Evolutionary conservation across 2,329 filamentous ascomycete species (phyloP), one percentile per base, ranked within the genome.

Genomic region (Talaromyces rugulosus): DNA sequence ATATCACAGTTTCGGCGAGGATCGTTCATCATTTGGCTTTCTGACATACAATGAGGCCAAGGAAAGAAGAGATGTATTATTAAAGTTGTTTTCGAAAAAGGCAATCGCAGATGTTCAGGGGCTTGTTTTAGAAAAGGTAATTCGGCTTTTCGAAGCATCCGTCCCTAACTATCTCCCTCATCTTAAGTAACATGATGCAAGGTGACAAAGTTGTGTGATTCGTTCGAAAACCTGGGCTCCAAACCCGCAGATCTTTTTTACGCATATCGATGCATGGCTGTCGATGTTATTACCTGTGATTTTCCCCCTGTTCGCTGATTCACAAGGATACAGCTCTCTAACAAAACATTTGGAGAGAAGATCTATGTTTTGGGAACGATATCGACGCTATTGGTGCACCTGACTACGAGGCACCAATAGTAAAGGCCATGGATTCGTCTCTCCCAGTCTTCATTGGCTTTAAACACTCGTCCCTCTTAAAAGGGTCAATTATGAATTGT

Each of bases 401-500:
- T 4, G 61, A 62, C 34, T 65, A 66, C 56, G 47, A 66, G 27
- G 65, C 66, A 16, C 69, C 68, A 4, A 66, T 71, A 31, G 56
- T 70, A 18, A 47, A 65, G 28, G 66, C 68, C 28, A 69, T 70
- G 67, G 67, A 70, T 54, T 58, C 61, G 9, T 65, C 62, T 30
- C n/a, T 63, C 11, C 62, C 64, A 11, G 59, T 64, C 5, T 66
- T 69, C 50, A 40, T 63, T 16, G 58, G 61, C n/a, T 66, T 70
- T 44, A 70, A 67, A 53, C 63, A 70, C 58, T 67, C 63, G n/a
- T 65, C 71, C 5, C 33, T 70, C 8, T 71, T 74, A 61, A 75
- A 76, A 54, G 71, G 71, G 47, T 69, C 76, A 61, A 74, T 79
- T 14, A 63, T 76, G 44, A 68, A 71, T 5, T 73, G 74, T 30